These are phyloP conservation scores for Acmispon strigosus DNA, from an alignment of 306 rosid genomes.

Conservation along the genomic window DNA sequence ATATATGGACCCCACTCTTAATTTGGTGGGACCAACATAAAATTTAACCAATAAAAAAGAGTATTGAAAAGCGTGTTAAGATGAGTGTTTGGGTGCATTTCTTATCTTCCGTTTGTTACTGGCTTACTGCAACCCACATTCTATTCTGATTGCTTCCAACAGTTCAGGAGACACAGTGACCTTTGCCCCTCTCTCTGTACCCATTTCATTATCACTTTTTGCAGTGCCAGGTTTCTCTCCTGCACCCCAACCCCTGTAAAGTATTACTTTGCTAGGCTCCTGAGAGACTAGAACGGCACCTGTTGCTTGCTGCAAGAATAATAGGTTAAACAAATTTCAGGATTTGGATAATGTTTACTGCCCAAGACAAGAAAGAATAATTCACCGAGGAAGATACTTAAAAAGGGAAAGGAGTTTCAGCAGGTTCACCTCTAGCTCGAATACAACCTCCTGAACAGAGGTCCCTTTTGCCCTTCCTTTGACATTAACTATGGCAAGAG, in stretches of 20 bases:
- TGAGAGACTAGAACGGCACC: constrained; percentile 83
- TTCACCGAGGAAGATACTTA: not conserved
- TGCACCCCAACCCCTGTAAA: constrained; percentile 90
- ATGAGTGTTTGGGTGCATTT: too few species aligned
- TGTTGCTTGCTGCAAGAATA: constrained; percentile 62
- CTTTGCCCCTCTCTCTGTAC: constrained; percentile 19
- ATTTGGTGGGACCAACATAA: too few species aligned
- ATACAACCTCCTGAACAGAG: constrained; percentile 75
- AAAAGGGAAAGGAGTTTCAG: constrained; percentile 6
- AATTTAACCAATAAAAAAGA: too few species aligned
- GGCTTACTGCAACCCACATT: constrained; percentile 69
- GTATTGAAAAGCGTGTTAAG: too few species aligned
- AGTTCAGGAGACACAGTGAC: constrained; percentile 60
- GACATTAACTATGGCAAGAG: constrained; percentile 80
- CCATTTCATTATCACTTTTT: constrained; percentile 2
- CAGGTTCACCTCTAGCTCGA: constrained; percentile 60
- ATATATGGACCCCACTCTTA: too few species aligned
- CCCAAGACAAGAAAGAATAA: constrained; percentile 4
- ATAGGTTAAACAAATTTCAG: constrained; percentile 12
- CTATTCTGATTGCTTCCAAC: constrained; percentile 76
- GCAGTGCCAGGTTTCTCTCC: constrained; percentile 26
- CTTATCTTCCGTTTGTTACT: too few species aligned
- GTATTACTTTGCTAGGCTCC: constrained; percentile 79
- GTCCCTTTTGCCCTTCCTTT: constrained; percentile 92
- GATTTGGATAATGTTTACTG: not conserved